Evolutionary conservation across 139 green algal species (phyloP).

Genomic region (Haematococcus sp.): DNA sequence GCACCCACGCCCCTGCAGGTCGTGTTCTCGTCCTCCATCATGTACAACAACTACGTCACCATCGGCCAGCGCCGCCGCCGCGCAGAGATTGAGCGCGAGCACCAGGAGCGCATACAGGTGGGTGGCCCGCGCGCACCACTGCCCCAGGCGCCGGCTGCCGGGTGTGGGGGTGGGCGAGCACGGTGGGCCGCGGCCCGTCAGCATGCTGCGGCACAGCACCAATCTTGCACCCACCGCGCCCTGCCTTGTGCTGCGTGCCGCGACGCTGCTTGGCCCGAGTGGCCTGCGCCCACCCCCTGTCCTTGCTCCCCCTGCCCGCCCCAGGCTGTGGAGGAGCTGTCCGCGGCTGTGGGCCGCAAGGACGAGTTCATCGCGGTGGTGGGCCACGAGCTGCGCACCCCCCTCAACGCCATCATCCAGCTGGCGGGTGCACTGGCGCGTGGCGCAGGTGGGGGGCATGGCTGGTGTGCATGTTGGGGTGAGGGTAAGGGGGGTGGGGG

Average conservation of each 20-base stretch:
- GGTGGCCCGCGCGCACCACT: too few species aligned
- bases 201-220: too few species aligned
- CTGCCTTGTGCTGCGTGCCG: too few species aligned
- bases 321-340: constrained; percentile 11
- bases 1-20: constrained; percentile 13
- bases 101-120: constrained; percentile 17
- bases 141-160: too few species aligned
- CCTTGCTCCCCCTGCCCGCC: too few species aligned
- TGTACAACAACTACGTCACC: constrained; percentile 36
- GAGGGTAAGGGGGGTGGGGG: too few species aligned
- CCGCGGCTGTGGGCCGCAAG: constrained; percentile 17
- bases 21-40: constrained; percentile 25
- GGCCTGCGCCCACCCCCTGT: too few species aligned
- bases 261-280: too few species aligned
- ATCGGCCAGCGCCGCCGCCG: constrained; percentile 17
- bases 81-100: constrained; percentile 24
- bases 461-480: too few species aligned
- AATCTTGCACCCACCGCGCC: too few species aligned
- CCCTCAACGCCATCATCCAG: constrained; percentile 73
- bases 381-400: constrained; percentile 69
- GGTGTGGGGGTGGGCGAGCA: too few species aligned
- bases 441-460: constrained; percentile 2
- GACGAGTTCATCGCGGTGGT: constrained; percentile 67
- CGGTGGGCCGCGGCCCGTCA: too few species aligned
- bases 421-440: constrained; percentile 11